These are phyloP conservation scores for Phialophora expanda DNA, from an alignment of 2,329 filamentous ascomycete genomes.

Conservation along the genomic window DNA sequence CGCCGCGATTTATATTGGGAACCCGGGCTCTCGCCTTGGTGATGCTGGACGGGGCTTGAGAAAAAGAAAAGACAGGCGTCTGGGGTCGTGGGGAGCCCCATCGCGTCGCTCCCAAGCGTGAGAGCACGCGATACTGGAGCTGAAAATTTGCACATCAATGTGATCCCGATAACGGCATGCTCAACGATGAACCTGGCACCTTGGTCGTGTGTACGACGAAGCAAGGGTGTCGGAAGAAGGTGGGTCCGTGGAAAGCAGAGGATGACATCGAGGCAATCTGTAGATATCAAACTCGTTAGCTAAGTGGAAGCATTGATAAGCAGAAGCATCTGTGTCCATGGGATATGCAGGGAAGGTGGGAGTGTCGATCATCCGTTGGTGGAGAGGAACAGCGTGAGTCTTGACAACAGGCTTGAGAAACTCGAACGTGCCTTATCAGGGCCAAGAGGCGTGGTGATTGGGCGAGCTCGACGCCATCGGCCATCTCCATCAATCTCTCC, in stretches of 20 bases:
- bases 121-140: conserved; percentile 17
- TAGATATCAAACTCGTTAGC: conserved; percentile 18
- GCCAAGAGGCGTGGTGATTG: conserved; percentile 13
- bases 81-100: conserved; percentile 21
- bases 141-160: conserved; percentile 12
- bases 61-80: conserved; percentile 11
- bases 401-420: conserved; percentile 15
- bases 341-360: conserved; percentile 16
- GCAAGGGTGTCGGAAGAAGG: not conserved
- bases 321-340: conserved; percentile 16
- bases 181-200: conserved; percentile 5
- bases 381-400: conserved; percentile 1
- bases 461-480: conserved; percentile 3
- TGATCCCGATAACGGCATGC: conserved; percentile 23
- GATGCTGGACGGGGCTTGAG: conserved; percentile 4
- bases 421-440: conserved; percentile 14
- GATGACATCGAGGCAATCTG: not conserved
- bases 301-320: conserved; percentile 29
- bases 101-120: not conserved
- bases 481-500: conserved; percentile 9
- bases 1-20: conserved; percentile 2
- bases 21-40: not conserved
- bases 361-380: conserved; percentile 19
- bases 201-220: conserved; percentile 1
- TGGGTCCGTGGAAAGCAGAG: not conserved